phyloP scores from a whole-genome alignment of 2,329 filamentous ascomycete species.

The Trichocomaceae sp. region DNA sequence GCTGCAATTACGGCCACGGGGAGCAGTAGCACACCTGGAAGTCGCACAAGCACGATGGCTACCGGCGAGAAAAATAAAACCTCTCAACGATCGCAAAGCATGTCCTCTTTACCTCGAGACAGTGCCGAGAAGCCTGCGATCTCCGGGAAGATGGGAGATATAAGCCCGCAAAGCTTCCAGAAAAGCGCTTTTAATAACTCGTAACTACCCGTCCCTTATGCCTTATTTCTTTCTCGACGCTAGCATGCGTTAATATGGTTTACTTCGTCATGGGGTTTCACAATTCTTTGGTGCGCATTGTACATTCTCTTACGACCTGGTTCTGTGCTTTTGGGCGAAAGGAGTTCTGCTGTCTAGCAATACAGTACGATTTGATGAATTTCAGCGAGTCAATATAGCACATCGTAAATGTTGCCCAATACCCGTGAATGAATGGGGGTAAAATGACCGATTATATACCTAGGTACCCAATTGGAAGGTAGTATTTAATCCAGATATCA shows the following conservation, averaged over 20 bases:
- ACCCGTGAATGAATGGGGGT: no score
- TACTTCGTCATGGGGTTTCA: background rate
- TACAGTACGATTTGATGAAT: background rate
- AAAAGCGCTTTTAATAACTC: slow-evolving; percentile 54
- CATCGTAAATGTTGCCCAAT: background rate
- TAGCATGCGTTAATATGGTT: background rate
- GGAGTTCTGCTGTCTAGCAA: background rate
- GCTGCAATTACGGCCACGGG: slow-evolving; percentile 39
- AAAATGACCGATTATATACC: no score
- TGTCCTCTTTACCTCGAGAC: slow-evolving; percentile 22
- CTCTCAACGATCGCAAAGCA: slow-evolving; percentile 24
- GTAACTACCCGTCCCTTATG: background rate
- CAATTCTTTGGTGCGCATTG: background rate
- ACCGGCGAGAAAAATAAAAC: slow-evolving; percentile 14
- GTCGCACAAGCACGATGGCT: slow-evolving; percentile 51
- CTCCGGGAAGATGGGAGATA: slow-evolving; percentile 56
- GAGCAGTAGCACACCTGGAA: slow-evolving; percentile 25
- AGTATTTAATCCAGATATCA: no score
- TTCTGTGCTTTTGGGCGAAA: background rate
- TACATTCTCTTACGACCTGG: background rate
- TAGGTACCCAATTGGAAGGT: no score
- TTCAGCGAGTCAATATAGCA: background rate
- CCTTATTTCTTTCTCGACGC: background rate
- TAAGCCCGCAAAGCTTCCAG: slow-evolving; percentile 63
- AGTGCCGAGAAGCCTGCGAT: slow-evolving; percentile 44